phyloP scores from a whole-genome alignment of 495 filamentous ascomycete species.

The Podospora tetraspora region DNA sequence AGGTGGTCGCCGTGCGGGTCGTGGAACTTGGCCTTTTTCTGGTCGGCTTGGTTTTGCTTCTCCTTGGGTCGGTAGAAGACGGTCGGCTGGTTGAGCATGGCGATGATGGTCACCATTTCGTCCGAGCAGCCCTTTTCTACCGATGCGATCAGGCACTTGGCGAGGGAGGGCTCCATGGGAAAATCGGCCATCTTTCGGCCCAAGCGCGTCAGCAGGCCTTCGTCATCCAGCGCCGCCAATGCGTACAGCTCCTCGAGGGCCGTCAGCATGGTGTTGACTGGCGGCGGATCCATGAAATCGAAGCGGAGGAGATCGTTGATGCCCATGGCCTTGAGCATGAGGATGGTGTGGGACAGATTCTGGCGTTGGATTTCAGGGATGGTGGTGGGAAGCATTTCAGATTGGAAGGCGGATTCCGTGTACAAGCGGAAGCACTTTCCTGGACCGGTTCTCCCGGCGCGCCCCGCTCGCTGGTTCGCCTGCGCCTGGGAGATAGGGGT shows the following conservation, averaged over 20 bases:
- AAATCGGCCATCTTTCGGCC: constrained; percentile 98
- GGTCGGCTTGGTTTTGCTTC: constrained; percentile 91
- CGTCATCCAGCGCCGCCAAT: constrained; percentile 86
- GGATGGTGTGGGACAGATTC: constrained; percentile 88
- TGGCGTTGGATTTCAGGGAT: constrained; percentile 97
- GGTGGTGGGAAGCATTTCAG: constrained; percentile 92
- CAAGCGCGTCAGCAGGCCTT: constrained; percentile 87
- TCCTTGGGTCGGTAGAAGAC: constrained; percentile 95
- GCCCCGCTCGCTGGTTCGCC: constrained; percentile 88
- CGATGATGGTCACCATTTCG: constrained; percentile 89
- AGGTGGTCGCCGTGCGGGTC: constrained; percentile 92
- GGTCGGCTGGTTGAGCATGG: constrained; percentile 81
- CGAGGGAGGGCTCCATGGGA: constrained; percentile 80
- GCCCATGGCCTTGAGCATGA: constrained; percentile 99
- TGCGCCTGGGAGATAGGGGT: constrained; percentile 96
- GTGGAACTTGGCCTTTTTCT: constrained; percentile 97
- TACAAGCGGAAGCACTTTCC: constrained; percentile 96
- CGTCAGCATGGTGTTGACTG: constrained; percentile 95
- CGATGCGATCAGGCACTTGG: constrained; percentile 83
- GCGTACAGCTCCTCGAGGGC: constrained; percentile 94
- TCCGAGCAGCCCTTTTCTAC: constrained; percentile 86
- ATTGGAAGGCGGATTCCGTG: constrained; percentile 92
- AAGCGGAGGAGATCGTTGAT: constrained; percentile 98
- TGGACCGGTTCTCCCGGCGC: constrained; percentile 89
- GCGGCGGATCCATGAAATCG: constrained; percentile 96